phyloP scores from a whole-genome alignment of 768 basidiomycete genomes.

The Boletus reticulatus region DNA sequence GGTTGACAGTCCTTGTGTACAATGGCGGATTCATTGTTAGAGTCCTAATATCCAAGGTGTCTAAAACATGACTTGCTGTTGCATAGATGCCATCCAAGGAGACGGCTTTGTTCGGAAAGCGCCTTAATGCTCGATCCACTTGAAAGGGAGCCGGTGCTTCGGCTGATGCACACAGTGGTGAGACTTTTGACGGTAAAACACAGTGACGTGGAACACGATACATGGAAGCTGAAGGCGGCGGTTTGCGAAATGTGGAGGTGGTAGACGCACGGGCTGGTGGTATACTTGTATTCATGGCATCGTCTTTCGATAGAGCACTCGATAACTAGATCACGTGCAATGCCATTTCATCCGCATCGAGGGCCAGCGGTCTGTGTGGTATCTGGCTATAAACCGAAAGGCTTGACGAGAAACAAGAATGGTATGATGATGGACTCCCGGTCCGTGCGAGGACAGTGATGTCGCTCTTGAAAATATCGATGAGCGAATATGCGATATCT shows the following conservation, averaged over 20 bases:
- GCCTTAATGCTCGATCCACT: too few relatives aligned
- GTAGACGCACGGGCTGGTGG: background rate
- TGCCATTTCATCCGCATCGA: background rate
- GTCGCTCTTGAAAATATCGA: background rate
- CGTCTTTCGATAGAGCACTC: background rate
- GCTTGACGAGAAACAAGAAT: background rate
- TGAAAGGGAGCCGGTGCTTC: too few relatives aligned
- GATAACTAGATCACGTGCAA: background rate
- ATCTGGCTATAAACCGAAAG: background rate
- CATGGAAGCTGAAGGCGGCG: background rate
- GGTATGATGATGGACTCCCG: background rate
- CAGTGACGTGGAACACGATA: background rate
- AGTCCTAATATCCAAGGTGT: too few relatives aligned
- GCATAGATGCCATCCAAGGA: too few relatives aligned
- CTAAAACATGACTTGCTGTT: too few relatives aligned
- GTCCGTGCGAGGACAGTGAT: background rate
- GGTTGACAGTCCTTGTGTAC: too few relatives aligned
- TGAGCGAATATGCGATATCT: background rate
- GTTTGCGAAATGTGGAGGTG: background rate
- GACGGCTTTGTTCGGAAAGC: too few relatives aligned
- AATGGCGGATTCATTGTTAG: too few relatives aligned
- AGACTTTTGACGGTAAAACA: too few relatives aligned
- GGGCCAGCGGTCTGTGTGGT: background rate
- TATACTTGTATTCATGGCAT: background rate
- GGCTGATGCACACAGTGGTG: too few relatives aligned